These are phyloP conservation scores for Trichoderma sp. DNA, from an alignment of 2,329 filamentous ascomycete genomes.

Conservation along the genomic window DNA sequence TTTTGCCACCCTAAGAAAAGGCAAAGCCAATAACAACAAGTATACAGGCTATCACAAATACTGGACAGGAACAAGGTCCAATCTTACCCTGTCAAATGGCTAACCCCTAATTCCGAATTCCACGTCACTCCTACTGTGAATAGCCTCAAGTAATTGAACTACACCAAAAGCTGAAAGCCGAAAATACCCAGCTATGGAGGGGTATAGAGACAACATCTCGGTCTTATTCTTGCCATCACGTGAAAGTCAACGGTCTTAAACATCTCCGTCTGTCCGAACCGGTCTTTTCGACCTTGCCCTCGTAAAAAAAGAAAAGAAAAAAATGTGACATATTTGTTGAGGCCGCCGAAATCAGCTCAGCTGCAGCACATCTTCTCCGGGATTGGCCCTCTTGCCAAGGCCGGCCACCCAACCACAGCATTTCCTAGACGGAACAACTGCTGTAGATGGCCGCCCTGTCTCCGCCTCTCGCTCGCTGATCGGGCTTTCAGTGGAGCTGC, in stretches of 20 bases:
- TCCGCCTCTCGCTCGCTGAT: not conserved
- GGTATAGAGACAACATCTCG: not conserved
- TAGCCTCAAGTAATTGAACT: not conserved
- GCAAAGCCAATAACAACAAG: not conserved
- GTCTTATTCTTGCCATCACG: not conserved
- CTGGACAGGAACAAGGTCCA: not conserved
- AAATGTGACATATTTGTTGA: not conserved
- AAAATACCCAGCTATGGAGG: not conserved
- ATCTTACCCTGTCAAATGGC: not conserved
- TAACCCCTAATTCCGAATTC: not conserved
- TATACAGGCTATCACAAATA: not conserved
- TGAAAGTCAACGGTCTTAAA: not conserved
- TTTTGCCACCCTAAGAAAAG: not conserved
- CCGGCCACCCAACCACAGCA: not conserved
- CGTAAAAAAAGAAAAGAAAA: not conserved
- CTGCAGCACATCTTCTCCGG: not conserved
- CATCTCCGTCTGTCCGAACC: not conserved
- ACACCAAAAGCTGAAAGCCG: not conserved
- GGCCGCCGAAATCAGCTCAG: constrained; percentile 6
- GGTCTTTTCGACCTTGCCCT: not conserved
- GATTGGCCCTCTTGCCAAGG: not conserved
- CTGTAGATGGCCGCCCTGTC: not conserved
- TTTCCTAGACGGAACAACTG: not conserved
- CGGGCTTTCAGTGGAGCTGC: not conserved
- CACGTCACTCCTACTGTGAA: not conserved